These are phyloP conservation scores for Phytophthora multivora DNA, from an alignment of 352 stramenopile species.

Conservation along the genomic window DNA sequence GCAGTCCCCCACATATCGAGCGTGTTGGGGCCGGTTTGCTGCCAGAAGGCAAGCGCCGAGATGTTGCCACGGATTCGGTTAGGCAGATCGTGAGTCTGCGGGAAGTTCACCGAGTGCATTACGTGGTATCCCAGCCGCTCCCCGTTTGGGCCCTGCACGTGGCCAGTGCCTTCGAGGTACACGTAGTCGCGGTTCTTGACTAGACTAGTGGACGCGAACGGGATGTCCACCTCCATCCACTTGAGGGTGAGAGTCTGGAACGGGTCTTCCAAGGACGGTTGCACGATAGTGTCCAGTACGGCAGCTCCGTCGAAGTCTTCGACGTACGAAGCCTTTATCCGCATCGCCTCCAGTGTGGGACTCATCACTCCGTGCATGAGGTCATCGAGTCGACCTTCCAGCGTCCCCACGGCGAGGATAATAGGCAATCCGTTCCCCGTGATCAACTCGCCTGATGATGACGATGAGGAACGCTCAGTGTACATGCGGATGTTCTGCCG, in stretches of 20 bases:
- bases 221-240: conserved; percentile 7
- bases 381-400: conserved; percentile 6
- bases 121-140: conserved; percentile 13
- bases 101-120: conserved; percentile 12
- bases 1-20: conserved; percentile 3
- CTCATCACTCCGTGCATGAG: conserved; percentile 10
- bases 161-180: conserved; percentile 11
- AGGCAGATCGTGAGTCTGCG: conserved; percentile 1
- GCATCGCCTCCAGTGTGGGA: not conserved
- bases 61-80: conserved; percentile 12
- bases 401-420: not conserved
- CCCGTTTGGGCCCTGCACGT: not conserved
- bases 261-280: too few relatives aligned
- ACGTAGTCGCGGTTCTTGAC: conserved; percentile 19
- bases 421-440: conserved; percentile 8
- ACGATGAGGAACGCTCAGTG: conserved; percentile 19
- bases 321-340: conserved; percentile 7
- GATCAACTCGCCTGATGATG: conserved; percentile 7
- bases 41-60: conserved; percentile 20
- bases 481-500: conserved; percentile 37
- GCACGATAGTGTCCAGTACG: conserved; percentile 4
- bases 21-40: conserved; percentile 21
- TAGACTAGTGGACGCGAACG: conserved; percentile 7
- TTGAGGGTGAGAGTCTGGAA: not conserved
- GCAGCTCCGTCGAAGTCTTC: conserved; percentile 12